phyloP scores from a whole-genome alignment of 306 rosid genomes.

The Lotus japonicus region DNA sequence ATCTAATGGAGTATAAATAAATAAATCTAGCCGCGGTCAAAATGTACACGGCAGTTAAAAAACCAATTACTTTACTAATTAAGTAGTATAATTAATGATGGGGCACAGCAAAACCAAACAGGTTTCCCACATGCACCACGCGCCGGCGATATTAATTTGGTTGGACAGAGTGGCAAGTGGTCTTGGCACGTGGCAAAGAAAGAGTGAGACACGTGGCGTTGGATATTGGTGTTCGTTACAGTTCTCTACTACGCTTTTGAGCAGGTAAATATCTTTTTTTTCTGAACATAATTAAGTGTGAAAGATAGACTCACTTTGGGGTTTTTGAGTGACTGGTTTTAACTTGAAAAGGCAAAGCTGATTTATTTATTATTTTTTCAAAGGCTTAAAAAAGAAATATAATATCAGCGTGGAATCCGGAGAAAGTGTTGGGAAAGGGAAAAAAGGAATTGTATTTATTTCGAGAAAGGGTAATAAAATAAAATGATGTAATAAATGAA shows the following conservation, averaged over 20 bases:
- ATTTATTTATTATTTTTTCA: background rate
- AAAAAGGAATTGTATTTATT: background rate
- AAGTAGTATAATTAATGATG: background rate
- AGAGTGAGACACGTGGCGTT: slow-evolving; percentile 31
- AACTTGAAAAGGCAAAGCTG: slow-evolving; percentile 15
- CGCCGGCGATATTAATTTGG: slow-evolving; percentile 28
- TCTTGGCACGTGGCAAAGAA: slow-evolving; percentile 33
- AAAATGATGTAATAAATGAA: background rate
- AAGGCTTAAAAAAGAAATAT: background rate
- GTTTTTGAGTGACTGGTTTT: background rate
- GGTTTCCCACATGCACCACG: slow-evolving; percentile 29
- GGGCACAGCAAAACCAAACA: slow-evolving; percentile 12
- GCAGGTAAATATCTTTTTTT: slow-evolving; percentile 28
- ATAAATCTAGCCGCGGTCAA: slow-evolving; percentile 24
- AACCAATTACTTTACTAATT: too few relatives aligned
- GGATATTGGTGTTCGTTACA: slow-evolving; percentile 40
- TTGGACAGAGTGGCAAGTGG: slow-evolving; percentile 50
- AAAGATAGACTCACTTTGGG: background rate
- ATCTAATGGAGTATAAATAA: too few relatives aligned
- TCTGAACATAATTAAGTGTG: background rate
- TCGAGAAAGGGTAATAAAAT: background rate
- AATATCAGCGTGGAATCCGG: slow-evolving; percentile 21
- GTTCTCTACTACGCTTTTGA: slow-evolving; percentile 21
- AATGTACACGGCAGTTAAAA: slow-evolving; percentile 24
- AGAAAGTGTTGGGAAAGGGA: background rate